Conservation (phyloP, 2,329 filamentous ascomycete species). For the Thermothelomyces thermophilus region DNA sequence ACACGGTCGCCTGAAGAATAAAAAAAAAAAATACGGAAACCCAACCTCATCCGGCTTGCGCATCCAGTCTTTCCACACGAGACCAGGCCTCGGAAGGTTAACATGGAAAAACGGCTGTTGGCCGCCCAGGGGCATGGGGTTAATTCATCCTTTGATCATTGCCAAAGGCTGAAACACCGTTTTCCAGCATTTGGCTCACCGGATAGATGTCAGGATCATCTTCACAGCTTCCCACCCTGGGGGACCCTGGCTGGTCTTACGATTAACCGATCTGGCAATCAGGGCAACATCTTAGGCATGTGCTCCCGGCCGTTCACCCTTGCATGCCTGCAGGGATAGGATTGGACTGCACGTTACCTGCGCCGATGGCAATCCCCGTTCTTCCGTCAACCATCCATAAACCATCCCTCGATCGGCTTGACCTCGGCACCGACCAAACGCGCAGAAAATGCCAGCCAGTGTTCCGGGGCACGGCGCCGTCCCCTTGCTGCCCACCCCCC, state of each 20-base stretch:
- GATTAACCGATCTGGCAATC: conserved; percentile 27
- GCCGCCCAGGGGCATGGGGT: conserved; percentile 18
- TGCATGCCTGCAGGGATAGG: conserved; percentile 12
- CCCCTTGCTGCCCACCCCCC: background rate
- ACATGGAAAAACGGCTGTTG: conserved; percentile 28
- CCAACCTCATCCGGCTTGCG: conserved; percentile 12
- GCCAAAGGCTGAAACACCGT: conserved; percentile 29
- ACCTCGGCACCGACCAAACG: conserved; percentile 7
- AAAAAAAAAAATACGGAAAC: conserved; percentile 2
- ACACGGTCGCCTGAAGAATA: conserved; percentile 6
- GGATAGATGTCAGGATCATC: conserved; percentile 24
- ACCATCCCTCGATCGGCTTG: conserved; percentile 1
- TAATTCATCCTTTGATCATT: conserved; percentile 30
- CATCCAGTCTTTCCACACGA: conserved; percentile 18
- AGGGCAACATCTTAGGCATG: conserved; percentile 20
- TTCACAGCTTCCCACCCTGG: conserved; percentile 21
- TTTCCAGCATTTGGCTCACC: conserved; percentile 24
- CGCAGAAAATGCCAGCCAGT: background rate
- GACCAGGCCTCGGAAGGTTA: conserved; percentile 20
- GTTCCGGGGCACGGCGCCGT: too few species aligned
- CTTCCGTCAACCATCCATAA: conserved; percentile 16
- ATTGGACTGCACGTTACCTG: background rate
- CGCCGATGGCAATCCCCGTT: conserved; percentile 11
- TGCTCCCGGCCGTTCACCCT: conserved; percentile 13
- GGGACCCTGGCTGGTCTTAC: conserved; percentile 17